Base-by-base conservation (phyloP, 768 basidiomycete species). In the Agaricus blazei region DNA sequence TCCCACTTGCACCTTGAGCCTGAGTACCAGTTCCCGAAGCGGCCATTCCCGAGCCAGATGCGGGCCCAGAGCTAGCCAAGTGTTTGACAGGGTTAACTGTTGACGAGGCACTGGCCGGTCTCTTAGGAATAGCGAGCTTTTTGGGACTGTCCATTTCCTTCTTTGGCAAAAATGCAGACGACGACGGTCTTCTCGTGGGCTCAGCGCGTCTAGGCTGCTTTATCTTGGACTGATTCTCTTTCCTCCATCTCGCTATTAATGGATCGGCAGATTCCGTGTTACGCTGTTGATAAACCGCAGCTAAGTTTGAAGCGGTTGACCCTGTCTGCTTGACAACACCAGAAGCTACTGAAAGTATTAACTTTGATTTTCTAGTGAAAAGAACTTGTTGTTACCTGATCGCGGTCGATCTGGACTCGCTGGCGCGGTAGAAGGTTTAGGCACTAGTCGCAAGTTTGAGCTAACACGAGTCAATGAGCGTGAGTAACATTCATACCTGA, bases 301-400 rank as follows among this genome's bases (percentile, higher is more conserved):
- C 48, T 31, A 56, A 28, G 5, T 31, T 42, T 11, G 54, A 56
- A 8, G 54, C 54, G 11, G 54, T 56, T 3, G 54, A 56, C 15
- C 7, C 34, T 7, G 3, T 27, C 36, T 49, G 11, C 15, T 36
- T 5, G 52, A 19, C 7, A 34, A 11, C 8, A 34, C 43, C 2
- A 31, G 31, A 37, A 7, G 43, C 23, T 15, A 12, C 31, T 8
- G 43, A 31, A 34, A 34, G 34, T 3, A 34, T 34, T 3, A 34
- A 11, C 11, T 2, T 34, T 34, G 11, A 2, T 11, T 8, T 11
- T 3, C 34, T 8, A 34, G 1, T 34, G 11, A 7, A 3, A 9
- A 34, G 11, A 34, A 34, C 34, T 11, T 34, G 11, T 19, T 36
- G 15, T 31, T 44, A 27, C 31, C 44, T 14, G 48, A 28, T 14